Conservation (phyloP, 2,329 filamentous ascomycete species). For the Trichoderma cornu-damae region DNA sequence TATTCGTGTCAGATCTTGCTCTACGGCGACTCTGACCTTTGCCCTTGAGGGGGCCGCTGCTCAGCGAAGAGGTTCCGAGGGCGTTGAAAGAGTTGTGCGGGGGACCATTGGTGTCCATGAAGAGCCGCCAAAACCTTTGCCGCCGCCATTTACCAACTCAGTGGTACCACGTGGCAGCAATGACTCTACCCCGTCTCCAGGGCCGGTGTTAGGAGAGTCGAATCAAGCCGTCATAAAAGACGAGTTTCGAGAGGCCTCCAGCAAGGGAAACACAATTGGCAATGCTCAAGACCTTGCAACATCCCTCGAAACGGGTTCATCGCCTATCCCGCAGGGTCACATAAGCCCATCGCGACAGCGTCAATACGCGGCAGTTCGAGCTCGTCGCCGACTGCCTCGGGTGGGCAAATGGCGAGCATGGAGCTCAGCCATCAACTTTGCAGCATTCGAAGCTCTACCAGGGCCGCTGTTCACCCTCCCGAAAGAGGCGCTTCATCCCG, state of each 20-base stretch:
- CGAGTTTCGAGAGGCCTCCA: not conserved
- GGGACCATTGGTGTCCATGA: not conserved
- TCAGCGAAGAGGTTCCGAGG: not conserved
- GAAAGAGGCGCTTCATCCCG: not conserved
- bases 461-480: constrained; percentile 2
- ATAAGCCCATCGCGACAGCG: not conserved
- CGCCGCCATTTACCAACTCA: accelerated
- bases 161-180: not conserved
- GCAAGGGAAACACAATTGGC: too few relatives aligned
- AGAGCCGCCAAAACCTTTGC: not conserved
- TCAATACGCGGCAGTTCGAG: not conserved
- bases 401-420: not conserved
- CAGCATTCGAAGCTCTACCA: not conserved
- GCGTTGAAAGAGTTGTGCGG: not conserved
- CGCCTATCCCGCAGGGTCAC: not conserved
- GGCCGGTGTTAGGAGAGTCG: not conserved
- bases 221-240: not conserved
- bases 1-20: not conserved
- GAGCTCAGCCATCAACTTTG: not conserved
- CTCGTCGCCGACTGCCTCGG: not conserved
- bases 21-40: constrained; percentile 4
- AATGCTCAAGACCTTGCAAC: too few relatives aligned
- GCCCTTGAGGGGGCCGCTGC: not conserved
- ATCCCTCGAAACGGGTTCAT: not conserved
- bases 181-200: not conserved